phyloP scores from a whole-genome alignment of 2,329 filamentous ascomycete genomes.

The Blastomyces silverae region DNA sequence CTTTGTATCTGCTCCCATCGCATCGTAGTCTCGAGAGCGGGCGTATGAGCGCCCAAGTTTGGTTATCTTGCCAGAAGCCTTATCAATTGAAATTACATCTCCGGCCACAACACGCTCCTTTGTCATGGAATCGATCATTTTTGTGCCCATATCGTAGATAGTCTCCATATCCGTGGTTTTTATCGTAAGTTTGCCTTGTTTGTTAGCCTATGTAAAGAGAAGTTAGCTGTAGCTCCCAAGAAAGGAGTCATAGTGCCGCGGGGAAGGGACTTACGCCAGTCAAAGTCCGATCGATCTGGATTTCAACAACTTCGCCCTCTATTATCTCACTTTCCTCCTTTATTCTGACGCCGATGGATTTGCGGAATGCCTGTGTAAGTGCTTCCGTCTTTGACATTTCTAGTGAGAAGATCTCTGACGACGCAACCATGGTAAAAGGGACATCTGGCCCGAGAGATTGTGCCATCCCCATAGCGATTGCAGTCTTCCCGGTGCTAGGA shows the following conservation, averaged over 20 bases:
- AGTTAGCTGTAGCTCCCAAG: background rate
- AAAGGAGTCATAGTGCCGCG: background rate
- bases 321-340: conserved; percentile 99
- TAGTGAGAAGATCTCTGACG: conserved; percentile 95
- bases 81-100: conserved; percentile 97
- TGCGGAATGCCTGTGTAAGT: conserved; percentile 96
- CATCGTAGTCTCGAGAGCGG: conserved; percentile 93
- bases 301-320: conserved; percentile 97
- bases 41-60: conserved; percentile 94
- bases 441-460: conserved; percentile 91
- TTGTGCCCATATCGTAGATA: conserved; percentile 97
- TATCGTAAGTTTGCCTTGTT: conserved; percentile 98
- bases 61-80: conserved; percentile 95
- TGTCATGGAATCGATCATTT: conserved; percentile 99
- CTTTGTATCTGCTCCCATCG: conserved; percentile 97
- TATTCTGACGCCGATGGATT: conserved; percentile 95
- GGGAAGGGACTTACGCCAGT: conserved; percentile 57
- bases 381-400: conserved; percentile 99
- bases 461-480: conserved; percentile 97
- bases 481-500: conserved; percentile 95
- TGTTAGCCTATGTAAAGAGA: conserved; percentile 57
- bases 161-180: conserved; percentile 99
- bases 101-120: conserved; percentile 99
- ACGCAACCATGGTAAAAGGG: conserved; percentile 91
- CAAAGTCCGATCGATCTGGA: conserved; percentile 94